phyloP scores from a whole-genome alignment of 2,329 filamentous ascomycete species.

The Pseudogymnoascus sp. region DNA sequence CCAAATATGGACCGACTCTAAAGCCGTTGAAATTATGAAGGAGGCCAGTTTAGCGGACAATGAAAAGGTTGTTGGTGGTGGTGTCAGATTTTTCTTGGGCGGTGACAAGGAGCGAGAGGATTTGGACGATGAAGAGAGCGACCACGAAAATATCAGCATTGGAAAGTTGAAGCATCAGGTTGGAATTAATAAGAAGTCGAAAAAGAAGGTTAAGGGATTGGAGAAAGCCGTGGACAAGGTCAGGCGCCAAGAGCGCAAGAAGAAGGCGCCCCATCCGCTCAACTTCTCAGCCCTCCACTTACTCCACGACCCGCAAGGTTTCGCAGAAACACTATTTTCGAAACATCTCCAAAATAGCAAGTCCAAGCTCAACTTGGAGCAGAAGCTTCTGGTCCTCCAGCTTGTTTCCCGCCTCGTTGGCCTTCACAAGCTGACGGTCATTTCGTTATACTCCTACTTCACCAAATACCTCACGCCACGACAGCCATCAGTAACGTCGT shows the following conservation, averaged over 20 bases:
- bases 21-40: constrained; percentile 97
- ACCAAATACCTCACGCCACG: constrained; percentile 83
- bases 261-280: constrained; percentile 75
- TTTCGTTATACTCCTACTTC: constrained; percentile 93
- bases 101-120: constrained; percentile 95
- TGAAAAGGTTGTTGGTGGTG: constrained; percentile 83
- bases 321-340: constrained; percentile 80
- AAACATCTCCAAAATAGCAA: constrained; percentile 87
- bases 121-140: constrained; percentile 78
- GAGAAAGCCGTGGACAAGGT: constrained; percentile 76
- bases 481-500: constrained; percentile 85
- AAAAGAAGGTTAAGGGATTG: constrained; percentile 73
- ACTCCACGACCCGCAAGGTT: constrained; percentile 88
- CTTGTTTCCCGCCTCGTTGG: constrained; percentile 86
- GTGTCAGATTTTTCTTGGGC: constrained; percentile 89
- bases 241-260: constrained; percentile 79
- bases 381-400: constrained; percentile 83
- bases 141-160: constrained; percentile 77
- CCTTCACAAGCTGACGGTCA: constrained; percentile 82
- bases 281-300: constrained; percentile 96
- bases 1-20: constrained; percentile 91
- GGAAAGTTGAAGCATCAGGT: constrained; percentile 75
- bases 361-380: constrained; percentile 77
- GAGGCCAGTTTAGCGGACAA: constrained; percentile 83
- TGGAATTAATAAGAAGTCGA: constrained; percentile 93